Evolutionary conservation across 139 green algal species (phyloP).

Genomic region (Yamagishiella unicocca): DNA sequence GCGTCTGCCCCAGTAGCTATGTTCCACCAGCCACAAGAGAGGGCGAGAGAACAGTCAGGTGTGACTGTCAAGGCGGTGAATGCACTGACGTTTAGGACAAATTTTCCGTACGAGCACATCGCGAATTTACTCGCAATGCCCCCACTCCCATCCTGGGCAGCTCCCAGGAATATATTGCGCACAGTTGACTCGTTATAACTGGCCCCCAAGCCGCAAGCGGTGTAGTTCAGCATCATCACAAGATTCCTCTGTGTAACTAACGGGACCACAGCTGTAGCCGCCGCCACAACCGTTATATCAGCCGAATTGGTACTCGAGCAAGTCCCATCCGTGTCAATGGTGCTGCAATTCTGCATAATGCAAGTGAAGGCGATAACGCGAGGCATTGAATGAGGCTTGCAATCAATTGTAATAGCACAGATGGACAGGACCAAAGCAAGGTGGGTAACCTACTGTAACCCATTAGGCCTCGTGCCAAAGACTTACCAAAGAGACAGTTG

Average conservation of each 20-base stretch:
- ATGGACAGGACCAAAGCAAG: background rate
- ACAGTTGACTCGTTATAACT: background rate
- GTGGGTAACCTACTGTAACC: background rate
- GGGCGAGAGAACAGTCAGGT: background rate
- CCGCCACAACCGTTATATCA: background rate
- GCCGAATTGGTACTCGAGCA: background rate
- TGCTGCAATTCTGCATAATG: background rate
- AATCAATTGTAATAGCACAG: background rate
- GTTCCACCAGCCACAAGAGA: background rate
- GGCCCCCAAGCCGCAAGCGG: background rate
- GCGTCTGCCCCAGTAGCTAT: background rate
- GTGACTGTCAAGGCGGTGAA: background rate
- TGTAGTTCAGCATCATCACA: conserved; percentile 1
- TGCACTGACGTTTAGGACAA: background rate
- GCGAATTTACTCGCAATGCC: background rate
- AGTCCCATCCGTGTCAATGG: background rate
- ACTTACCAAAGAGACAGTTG: background rate
- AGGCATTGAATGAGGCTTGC: background rate
- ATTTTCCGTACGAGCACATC: conserved; percentile 20
- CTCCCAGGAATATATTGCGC: background rate
- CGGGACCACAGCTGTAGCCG: background rate
- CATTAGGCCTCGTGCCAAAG: too few species aligned
- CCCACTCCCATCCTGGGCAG: background rate
- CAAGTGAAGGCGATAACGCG: background rate
- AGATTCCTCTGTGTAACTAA: background rate